These are phyloP conservation scores for Rosa chinensis DNA, from an alignment of 306 rosid genomes.

Conservation along the genomic window DNA sequence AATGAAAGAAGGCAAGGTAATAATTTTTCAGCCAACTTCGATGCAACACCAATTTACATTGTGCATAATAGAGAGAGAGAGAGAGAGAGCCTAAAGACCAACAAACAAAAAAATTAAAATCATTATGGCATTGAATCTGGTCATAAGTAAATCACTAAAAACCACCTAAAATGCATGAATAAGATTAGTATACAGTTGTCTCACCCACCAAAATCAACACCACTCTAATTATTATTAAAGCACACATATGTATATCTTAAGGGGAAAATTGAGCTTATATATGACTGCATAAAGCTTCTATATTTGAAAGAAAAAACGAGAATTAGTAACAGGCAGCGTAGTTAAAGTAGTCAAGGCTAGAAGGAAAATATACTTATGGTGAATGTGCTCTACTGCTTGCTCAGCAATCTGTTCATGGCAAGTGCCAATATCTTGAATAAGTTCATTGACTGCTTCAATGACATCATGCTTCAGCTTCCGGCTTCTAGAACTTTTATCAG, in stretches of 20 bases:
- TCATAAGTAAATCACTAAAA: background rate
- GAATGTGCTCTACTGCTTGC: slow-evolving; percentile 99
- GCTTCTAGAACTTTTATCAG: slow-evolving; percentile 79
- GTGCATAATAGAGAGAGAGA: background rate
- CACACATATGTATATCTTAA: background rate
- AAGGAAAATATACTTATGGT: slow-evolving; percentile 70
- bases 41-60: background rate
- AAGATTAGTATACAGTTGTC: background rate
- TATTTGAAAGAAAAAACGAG: slow-evolving; percentile 1
- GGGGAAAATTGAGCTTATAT: background rate
- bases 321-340: slow-evolving; percentile 14
- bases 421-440: slow-evolving; percentile 81
- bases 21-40: background rate
- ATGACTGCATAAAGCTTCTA: background rate
- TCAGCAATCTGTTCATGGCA: slow-evolving; percentile 95
- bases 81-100: background rate
- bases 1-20: background rate
- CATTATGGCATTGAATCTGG: background rate
- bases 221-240: background rate
- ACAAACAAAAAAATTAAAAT: background rate
- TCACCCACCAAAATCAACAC: background rate
- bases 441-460: slow-evolving; percentile 97
- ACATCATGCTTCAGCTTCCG: slow-evolving; percentile 95
- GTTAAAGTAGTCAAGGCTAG: slow-evolving; percentile 16
- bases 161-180: background rate